Conservation (phyloP, 306 rosid genomes). For the Cercis canadensis region DNA sequence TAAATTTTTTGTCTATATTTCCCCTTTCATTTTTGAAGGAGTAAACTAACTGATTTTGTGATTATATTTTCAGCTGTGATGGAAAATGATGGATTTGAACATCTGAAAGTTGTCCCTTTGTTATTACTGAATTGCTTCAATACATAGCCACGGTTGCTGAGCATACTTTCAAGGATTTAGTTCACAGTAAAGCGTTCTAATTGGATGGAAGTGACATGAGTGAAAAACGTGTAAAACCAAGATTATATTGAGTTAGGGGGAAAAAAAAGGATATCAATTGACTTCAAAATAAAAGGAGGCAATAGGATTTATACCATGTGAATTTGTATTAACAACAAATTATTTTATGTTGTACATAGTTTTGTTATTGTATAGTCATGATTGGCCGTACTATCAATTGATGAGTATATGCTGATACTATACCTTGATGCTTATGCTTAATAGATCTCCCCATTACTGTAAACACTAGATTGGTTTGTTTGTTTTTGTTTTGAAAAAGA, state of each 20-base stretch:
- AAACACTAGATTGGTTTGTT: not conserved
- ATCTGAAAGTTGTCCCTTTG: conserved; percentile 81
- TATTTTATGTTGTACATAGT: not conserved
- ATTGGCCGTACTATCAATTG: not conserved
- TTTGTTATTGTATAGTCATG: not conserved
- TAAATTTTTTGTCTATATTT: not conserved
- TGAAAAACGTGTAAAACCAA: conserved; percentile 82
- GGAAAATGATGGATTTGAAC: conserved; percentile 82
- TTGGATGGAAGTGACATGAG: conserved; percentile 70
- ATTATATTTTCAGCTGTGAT: conserved; percentile 73
- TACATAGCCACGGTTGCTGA: conserved; percentile 59
- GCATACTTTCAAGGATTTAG: conserved; percentile 48
- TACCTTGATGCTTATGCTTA: not conserved
- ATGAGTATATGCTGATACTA: not conserved
- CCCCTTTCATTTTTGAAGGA: not conserved
- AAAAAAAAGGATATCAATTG: conserved; percentile 5
- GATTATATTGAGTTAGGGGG: conserved; percentile 51
- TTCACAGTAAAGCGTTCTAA: conserved; percentile 40
- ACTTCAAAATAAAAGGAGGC: conserved; percentile 10
- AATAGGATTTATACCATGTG: conserved; percentile 26
- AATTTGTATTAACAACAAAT: conserved; percentile 28
- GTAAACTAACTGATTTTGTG: not conserved
- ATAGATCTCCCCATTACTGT: no score
- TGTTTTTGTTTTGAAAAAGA: no score
- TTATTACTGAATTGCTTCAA: conserved; percentile 62